Evolutionary conservation across 805 yeast species (phyloP).

Genomic region (Saccharomyces eubayanus): DNA sequence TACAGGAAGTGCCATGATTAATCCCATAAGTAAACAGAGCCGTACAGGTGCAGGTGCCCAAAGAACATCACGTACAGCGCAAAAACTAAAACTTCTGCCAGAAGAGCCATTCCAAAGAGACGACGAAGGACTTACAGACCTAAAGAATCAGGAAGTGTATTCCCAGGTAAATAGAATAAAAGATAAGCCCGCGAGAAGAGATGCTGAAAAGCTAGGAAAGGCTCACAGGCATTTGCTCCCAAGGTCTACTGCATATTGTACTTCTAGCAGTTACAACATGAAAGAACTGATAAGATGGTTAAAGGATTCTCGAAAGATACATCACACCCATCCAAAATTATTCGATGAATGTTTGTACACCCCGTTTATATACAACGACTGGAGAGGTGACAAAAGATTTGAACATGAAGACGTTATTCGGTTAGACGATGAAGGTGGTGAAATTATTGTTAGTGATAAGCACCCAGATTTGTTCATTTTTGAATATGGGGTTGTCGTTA

Average conservation of each 20-base stretch:
- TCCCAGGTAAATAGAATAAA: constrained; percentile 78
- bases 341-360: constrained; percentile 94
- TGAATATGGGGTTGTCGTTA: constrained; percentile 93
- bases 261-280: constrained; percentile 88
- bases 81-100: constrained; percentile 63
- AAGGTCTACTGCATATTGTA: constrained; percentile 91
- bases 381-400: constrained; percentile 50
- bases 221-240: constrained; percentile 68
- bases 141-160: constrained; percentile 47
- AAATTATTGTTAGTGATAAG: constrained; percentile 74
- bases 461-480: constrained; percentile 77
- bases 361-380: constrained; percentile 73
- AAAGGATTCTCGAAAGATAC: constrained; percentile 62
- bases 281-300: constrained; percentile 79
- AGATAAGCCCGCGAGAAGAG: constrained; percentile 82
- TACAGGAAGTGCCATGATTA: neutral
- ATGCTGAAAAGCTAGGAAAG: constrained; percentile 89
- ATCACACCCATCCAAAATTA: constrained; percentile 73
- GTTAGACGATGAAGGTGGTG: constrained; percentile 91
- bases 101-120: constrained; percentile 39
- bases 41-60: constrained; percentile 43
- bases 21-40: neutral
- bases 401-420: constrained; percentile 46
- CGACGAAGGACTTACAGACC: constrained; percentile 8
- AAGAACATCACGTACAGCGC: constrained; percentile 65